Conservation (phyloP, 164 flowering plant species). For the Stephania japonica region DNA sequence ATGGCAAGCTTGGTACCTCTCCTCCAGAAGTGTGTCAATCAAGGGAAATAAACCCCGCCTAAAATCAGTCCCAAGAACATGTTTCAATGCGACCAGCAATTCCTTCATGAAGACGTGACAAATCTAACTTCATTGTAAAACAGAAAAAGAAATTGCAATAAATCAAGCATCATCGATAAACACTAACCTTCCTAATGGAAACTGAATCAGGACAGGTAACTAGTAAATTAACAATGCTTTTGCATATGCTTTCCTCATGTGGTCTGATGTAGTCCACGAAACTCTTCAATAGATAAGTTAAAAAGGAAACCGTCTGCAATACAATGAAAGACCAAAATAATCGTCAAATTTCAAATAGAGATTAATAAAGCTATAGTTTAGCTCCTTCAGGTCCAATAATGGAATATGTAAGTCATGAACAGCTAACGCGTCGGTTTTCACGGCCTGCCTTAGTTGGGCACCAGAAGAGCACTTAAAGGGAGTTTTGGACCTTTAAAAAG, state of each 20-base stretch:
- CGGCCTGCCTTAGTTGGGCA: neutral
- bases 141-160: neutral
- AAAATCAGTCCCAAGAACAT: constrained; percentile 94
- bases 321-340: constrained; percentile 2
- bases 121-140: neutral
- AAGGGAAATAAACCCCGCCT: constrained; percentile 93
- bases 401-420: neutral
- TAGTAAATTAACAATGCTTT: constrained; percentile 94
- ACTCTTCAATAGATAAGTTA: constrained; percentile 92
- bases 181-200: constrained; percentile 74
- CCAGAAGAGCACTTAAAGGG: neutral
- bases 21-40: constrained; percentile 91
- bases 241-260: constrained; percentile 97
- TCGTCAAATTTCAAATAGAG: neutral
- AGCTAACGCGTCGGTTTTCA: neutral
- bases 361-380: neutral
- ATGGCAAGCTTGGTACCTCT: constrained; percentile 42
- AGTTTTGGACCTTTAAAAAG: neutral
- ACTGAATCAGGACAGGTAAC: constrained; percentile 97
- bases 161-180: neutral
- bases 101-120: constrained; percentile 47
- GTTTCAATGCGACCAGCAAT: constrained; percentile 85
- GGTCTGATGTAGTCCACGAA: constrained; percentile 88
- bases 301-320: constrained; percentile 93
- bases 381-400: neutral